Evolutionary conservation across 208 protist species (phyloP), one percentile per base, ranked within the genome.

Genomic region (Angomonas deanei): DNA sequence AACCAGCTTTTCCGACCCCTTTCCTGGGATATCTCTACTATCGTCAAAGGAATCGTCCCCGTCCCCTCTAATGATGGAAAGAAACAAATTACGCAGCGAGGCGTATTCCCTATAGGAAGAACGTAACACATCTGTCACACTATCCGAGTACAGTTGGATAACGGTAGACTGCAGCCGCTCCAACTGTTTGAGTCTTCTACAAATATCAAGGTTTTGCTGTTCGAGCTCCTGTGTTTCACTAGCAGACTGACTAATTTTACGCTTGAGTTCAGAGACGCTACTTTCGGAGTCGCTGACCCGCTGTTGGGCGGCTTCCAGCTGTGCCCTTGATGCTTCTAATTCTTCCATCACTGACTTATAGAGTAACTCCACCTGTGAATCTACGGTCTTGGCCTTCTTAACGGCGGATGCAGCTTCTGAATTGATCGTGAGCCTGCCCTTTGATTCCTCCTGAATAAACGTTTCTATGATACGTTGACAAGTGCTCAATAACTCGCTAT

Each of bases 101-200:
- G 61, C 63, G 56, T 81, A 88, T 55, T 91, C 78, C 21, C 66
- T 66, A 50, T 88, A 88, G 26, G 76, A 73, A 5, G 63, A 59
- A 11, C 72, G 72, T 19, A 78, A 15, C n/a, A 78, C 49, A 24
- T 69, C 66, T 1, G 70, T 50, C 28, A 56, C 64, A 10, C 32
- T 68, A 0, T 86, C 71, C 4, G 66, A 54, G 64, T 71, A 91
- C 3, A 54, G 39, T 53, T 76, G 27, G 10, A 76, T 19, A 6
- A 64, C 50, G 26, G 78, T 61, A 19, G 71, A 67, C 13, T 74
- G 46, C 15, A 68, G 33, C 6, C 78, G 78, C 30, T 78, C 73
- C 23, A 84, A 64, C n/a, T 70, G 61, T 56, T 80, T 80, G 10
- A 28, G 38, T 10, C 73, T 53, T 8, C 75, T 72, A 17, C 70